phyloP scores from a whole-genome alignment of 2,329 filamentous ascomycete genomes.

The Aspergillus sp. region DNA sequence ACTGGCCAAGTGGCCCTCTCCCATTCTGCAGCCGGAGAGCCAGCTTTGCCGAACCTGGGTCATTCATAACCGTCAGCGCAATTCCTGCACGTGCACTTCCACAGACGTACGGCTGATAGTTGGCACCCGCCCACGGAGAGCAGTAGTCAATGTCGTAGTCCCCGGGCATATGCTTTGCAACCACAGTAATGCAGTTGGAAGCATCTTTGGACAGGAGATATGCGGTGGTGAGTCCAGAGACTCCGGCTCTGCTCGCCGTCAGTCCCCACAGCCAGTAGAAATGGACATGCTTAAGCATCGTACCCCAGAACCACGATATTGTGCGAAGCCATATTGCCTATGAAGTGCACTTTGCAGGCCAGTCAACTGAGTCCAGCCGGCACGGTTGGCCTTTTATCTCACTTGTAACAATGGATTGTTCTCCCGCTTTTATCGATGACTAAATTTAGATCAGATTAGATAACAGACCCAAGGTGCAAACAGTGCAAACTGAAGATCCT shows the following conservation, averaged over 20 bases:
- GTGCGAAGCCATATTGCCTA: constrained; percentile 4
- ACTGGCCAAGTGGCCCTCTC: constrained; percentile 59
- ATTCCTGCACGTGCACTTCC: too few species aligned
- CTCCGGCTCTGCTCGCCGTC: constrained; percentile 48
- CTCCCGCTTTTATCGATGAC: too few species aligned
- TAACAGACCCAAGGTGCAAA: too few species aligned
- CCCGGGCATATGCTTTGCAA: constrained; percentile 85
- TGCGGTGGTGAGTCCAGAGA: constrained; percentile 58
- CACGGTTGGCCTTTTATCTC: too few species aligned
- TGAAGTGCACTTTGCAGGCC: too few species aligned
- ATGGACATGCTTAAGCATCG: background rate
- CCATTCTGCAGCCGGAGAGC: constrained; percentile 41
- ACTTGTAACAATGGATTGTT: too few species aligned
- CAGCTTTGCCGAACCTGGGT: constrained; percentile 32
- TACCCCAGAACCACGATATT: constrained; percentile 37
- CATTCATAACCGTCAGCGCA: background rate
- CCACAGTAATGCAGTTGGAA: constrained; percentile 56
- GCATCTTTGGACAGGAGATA: constrained; percentile 51
- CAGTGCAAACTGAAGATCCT: too few species aligned
- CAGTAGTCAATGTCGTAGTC: constrained; percentile 89
- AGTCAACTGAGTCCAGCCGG: background rate
- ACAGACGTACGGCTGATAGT: constrained; percentile 58
- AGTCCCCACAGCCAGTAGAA: background rate
- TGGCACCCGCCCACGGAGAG: constrained; percentile 81
- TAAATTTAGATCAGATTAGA: too few species aligned